Base-by-base conservation (phyloP, 345 rosid species). In the Boechera divaricarpa region DNA sequence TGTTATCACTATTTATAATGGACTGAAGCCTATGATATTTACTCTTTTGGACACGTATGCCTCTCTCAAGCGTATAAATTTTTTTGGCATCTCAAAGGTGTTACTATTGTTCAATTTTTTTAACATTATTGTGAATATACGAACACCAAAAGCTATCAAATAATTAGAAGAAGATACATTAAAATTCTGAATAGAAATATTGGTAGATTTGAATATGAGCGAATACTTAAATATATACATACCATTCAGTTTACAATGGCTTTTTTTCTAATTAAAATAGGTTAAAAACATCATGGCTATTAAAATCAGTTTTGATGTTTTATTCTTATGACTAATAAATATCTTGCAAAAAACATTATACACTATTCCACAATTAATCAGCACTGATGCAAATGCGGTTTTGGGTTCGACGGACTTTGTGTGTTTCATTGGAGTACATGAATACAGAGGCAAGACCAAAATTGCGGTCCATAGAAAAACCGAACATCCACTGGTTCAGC, bases 381-480 rank as follows among this genome's bases (percentile, higher is more conserved):
- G 47, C 66, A 32, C 6, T 32, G 33, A 32, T 57, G 36, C 49
- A 71, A 47, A 45, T 18, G 16, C 1, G 11, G 55, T 56, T 57
- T 56, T 31, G 12, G 54, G 55, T 58, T 32, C 33, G 39, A 28
- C 29, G 28, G 45, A 16, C 3, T 45, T 41, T n/a, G 29, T 61
- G 21, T 26, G 55, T 63, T 73, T 71, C 59, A 48, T 69, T 45
- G n/a, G 4, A 26, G 67, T 39, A 51, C 10, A 67, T 33, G 71
- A 4, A 28, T 57, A 67, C 73, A 75, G 35, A 47, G 42, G 13
- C 32, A 75, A 57, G n/a, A 75, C 52, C 79, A 67, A 49, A 49
- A 29, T 29, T 7, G 45, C 60, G 15, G 11, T 39, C 26, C 12
- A 38, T 13, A 38, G 61, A 28, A 45, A 75, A 49, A 18, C 16